Evolutionary conservation across 306 rosid genomes (phyloP), one percentile per base, ranked within the genome.

Genomic region (Begonia masoniana): DNA sequence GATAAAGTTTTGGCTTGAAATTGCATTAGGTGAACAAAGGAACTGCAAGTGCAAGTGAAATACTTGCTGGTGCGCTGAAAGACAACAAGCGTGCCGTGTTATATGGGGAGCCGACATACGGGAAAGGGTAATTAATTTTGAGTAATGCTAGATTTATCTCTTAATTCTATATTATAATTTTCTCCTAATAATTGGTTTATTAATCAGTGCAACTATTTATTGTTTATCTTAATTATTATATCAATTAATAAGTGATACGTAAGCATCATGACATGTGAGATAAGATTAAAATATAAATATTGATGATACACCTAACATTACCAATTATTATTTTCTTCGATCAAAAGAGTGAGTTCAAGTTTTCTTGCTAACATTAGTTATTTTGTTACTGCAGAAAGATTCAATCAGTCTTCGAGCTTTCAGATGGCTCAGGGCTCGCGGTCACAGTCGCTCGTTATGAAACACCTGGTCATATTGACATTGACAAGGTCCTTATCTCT

Each of bases 1-100:
- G 49, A n/a, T 11, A 12, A 0, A 45, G n/a, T 45, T 45, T 45
- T 31, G 7, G 39, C 15, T n/a, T 45, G 49, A 45, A 64, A 42
- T 57, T 74, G 4, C 59, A 52, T 52, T 61, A 91, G 99, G 99
- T 91, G 65, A 86, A 86, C 61, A 86, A 86, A 78, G 99, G 99
- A 75, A 91, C 99, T 39, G 99, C 99, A 24, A 91, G 99, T 77
- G 96, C 99, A 19, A 91, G 99, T 57, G 99, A 91, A 74, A 91
- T 91, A 53, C 78, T 91, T 71, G 99, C 99, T 0, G 99, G 96
- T 45, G 96, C 99, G 13, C 62, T 91, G 82, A 91, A 91, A 63
- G 99, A 91, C 66, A 86, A 86, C 55, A 91, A 91, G 60, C 82
- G 99, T 3, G 99, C 99, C 23, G 69, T 81, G 62, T 52, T 91